Conservation (phyloP, 345 rosid genomes). For the Pugionium cornutum region DNA sequence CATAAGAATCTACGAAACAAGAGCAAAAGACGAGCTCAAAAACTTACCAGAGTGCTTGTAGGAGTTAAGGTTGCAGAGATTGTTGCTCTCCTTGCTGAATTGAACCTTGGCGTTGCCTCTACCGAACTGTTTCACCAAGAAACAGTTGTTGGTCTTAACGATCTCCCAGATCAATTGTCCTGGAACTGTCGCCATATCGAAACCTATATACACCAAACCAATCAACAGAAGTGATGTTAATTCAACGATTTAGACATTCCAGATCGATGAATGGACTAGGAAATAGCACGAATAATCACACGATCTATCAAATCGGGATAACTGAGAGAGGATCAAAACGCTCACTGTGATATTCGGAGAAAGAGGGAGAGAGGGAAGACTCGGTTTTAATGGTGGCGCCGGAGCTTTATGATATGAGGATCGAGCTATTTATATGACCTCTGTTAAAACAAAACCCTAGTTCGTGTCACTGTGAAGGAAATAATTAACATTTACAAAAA, state of each 20-base stretch:
- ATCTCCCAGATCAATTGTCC: constrained; percentile 64
- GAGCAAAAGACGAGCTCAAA: neutral
- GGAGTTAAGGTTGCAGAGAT: constrained; percentile 72
- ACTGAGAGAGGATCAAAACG: neutral
- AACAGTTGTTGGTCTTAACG: constrained; percentile 66
- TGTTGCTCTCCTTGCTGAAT: constrained; percentile 77
- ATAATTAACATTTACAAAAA: neutral
- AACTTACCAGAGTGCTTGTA: constrained; percentile 69
- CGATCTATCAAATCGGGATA: neutral
- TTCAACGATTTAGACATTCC: neutral
- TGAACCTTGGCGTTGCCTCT: constrained; percentile 56
- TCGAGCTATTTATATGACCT: constrained; percentile 32
- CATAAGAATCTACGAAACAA: too few species aligned
- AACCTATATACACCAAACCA: constrained; percentile 26
- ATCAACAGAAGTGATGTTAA: neutral
- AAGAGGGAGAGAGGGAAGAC: constrained; percentile 9
- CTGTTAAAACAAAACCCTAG: constrained; percentile 31
- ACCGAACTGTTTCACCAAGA: constrained; percentile 33
- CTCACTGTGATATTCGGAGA: constrained; percentile 30
- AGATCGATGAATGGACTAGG: neutral
- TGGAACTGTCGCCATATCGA: constrained; percentile 45
- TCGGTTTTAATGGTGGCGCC: constrained; percentile 31
- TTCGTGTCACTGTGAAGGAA: neutral
- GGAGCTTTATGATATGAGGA: constrained; percentile 24
- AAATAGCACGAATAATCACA: neutral